phyloP scores from a whole-genome alignment of 148 eudicot species.

The Cornus suecica region DNA sequence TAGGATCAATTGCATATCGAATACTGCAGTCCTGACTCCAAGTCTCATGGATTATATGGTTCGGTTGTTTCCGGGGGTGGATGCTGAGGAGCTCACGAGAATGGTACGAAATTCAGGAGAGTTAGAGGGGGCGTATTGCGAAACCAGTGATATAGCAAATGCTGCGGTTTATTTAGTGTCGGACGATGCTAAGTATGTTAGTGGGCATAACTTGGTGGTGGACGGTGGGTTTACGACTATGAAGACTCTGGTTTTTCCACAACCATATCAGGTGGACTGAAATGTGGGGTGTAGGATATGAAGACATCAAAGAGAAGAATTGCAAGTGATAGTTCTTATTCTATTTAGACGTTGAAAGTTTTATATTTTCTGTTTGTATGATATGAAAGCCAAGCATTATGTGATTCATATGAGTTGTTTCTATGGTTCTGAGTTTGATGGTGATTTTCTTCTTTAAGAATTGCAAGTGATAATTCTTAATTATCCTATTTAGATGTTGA shows the following conservation, averaged over 20 bases:
- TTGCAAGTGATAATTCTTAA: no score
- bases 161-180: slow-evolving; percentile 78
- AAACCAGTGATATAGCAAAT: slow-evolving; percentile 62
- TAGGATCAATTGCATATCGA: slow-evolving; percentile 76
- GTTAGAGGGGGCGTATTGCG: slow-evolving; percentile 53
- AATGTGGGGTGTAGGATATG: no score
- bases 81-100: slow-evolving; percentile 26
- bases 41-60: slow-evolving; percentile 56
- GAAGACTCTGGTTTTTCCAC: slow-evolving; percentile 41
- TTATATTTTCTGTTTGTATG: no score
- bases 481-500: no score
- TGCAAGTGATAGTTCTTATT: no score
- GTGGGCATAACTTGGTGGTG: slow-evolving; percentile 75
- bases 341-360: no score
- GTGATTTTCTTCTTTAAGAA: no score
- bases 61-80: slow-evolving; percentile 42
- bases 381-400: no score
- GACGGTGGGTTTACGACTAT: slow-evolving; percentile 77
- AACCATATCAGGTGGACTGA: slow-evolving; percentile 28
- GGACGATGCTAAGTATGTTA: slow-evolving; percentile 78
- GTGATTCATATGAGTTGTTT: no score
- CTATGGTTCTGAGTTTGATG: no score
- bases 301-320: no score
- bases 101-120: slow-evolving; percentile 43
- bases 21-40: slow-evolving; percentile 62